These are phyloP conservation scores for Neospermospora avenae DNA, from an alignment of 2,329 filamentous ascomycete species.

Conservation along the genomic window DNA sequence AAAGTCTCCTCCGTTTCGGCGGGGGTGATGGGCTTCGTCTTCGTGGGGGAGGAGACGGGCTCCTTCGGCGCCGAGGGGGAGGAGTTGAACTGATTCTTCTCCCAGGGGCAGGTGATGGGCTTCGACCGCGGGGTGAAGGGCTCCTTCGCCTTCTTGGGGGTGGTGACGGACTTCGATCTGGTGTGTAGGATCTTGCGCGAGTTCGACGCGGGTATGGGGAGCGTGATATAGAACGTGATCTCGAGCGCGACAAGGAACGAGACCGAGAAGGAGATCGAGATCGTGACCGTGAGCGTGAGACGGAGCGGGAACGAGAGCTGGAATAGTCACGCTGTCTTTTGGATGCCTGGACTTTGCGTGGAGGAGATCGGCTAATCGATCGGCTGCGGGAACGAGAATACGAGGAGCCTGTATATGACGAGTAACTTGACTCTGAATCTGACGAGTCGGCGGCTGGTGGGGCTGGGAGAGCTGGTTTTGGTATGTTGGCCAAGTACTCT, in stretches of 20 bases:
- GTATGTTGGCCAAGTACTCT: slow-evolving; percentile 83
- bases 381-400: slow-evolving; percentile 45
- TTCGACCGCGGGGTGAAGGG: slow-evolving; percentile 20
- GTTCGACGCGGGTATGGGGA: slow-evolving; percentile 21
- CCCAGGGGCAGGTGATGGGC: slow-evolving; percentile 9
- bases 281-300: slow-evolving; percentile 17
- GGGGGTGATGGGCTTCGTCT: slow-evolving; percentile 6
- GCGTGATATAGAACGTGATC: slow-evolving; percentile 15
- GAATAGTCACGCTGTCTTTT: slow-evolving; percentile 10
- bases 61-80: slow-evolving; percentile 2
- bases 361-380: slow-evolving; percentile 21
- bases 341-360: not conserved
- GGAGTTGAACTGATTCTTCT: slow-evolving; percentile 3
- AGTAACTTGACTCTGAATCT: slow-evolving; percentile 73
- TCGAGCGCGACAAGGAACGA: slow-evolving; percentile 10
- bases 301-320: slow-evolving; percentile 14
- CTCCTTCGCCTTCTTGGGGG: slow-evolving; percentile 14
- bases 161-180: slow-evolving; percentile 7
- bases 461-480: slow-evolving; percentile 75
- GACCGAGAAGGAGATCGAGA: slow-evolving; percentile 9
- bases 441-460: slow-evolving; percentile 56
- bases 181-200: slow-evolving; percentile 8
- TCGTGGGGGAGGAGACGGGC: not conserved
- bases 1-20: slow-evolving; percentile 6
- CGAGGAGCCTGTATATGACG: slow-evolving; percentile 65